Evolutionary conservation across 2,329 filamentous ascomycete species (phyloP), one percentile per base, ranked within the genome.

Genomic region (Pestalotiopsis fici): DNA sequence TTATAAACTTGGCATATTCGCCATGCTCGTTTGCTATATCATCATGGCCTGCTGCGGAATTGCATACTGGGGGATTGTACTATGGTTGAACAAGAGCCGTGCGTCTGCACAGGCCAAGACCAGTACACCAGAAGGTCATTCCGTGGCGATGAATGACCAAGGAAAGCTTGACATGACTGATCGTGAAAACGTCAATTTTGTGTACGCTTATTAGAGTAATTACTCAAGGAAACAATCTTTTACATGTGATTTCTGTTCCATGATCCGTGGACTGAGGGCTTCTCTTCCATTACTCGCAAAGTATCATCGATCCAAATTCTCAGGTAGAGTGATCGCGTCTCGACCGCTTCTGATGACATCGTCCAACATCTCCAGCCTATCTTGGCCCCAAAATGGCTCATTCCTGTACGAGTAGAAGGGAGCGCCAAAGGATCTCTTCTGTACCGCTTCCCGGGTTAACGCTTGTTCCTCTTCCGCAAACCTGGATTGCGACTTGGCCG

Each of bases 301-400:
- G n/a, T n/a, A n/a, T n/a, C n/a, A n/a, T n/a, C n/a, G n/a, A n/a
- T n/a, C n/a, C n/a, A n/a, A n/a, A n/a, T 43, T 21, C 21, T 60
- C 27, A 13, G 57, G 57, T 13, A 60, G 28, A 1, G 27, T 13
- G 31, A 60, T 60, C n/a, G 57, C n/a, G 1, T 71, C 65, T 47
- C 68, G 47, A 37, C 71, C 74, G 67, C 70, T 74, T 43, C 64
- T 63, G 28, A 73, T 72, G 13, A 75, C 70, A 62, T 72, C 70
- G 54, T 71, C 72, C 57, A 71, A 65, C 68, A 74, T 74, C 39
- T 71, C 72, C 43, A 72, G 54, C 21, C 74, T 68, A 66, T 74
- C 73, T 37, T 75, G 74, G 1, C 74, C 73, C 74, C 74, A 75
- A 50, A 75, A 75, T 11, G 71, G 69, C 66, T 75, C 73, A 3